Conservation (phyloP, 495 filamentous ascomycete genomes). For the Tricharina praecox region DNA sequence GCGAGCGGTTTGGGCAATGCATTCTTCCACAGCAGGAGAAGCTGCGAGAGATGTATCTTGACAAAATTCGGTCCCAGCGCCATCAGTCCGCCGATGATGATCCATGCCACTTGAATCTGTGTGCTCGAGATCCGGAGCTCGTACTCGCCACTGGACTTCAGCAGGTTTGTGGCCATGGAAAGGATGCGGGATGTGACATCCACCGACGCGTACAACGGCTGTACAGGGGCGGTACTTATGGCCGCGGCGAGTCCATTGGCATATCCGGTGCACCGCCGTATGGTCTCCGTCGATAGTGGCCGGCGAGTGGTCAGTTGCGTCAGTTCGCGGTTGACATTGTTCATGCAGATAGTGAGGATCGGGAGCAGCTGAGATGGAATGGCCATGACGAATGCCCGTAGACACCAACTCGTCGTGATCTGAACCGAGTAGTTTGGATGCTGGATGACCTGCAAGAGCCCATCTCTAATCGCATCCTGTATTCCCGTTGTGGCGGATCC, state of each 20-base stretch:
- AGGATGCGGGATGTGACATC: constrained; percentile 87
- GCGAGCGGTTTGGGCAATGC: constrained; percentile 84
- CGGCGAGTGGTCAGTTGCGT: constrained; percentile 55
- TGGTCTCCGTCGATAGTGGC: constrained; percentile 39
- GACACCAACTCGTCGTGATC: constrained; percentile 64
- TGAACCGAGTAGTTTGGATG: constrained; percentile 96
- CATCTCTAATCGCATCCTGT: constrained; percentile 69
- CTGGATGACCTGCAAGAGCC: constrained; percentile 74
- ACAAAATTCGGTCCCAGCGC: constrained; percentile 93
- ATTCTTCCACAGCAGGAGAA: constrained; percentile 96
- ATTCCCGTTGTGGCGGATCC: constrained; percentile 63
- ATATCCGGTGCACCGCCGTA: constrained; percentile 73
- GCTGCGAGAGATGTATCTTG: constrained; percentile 91
- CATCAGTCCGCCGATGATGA: constrained; percentile 91
- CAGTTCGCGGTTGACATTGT: constrained; percentile 78
- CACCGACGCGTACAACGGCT: constrained; percentile 84
- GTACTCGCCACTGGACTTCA: constrained; percentile 83
- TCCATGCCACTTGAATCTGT: constrained; percentile 96
- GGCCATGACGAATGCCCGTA: constrained; percentile 73
- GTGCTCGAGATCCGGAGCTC: constrained; percentile 83
- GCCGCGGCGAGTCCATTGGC: constrained; percentile 87
- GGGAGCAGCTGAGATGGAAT: constrained; percentile 83
- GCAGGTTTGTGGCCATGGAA: constrained; percentile 72
- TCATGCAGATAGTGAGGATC: constrained; percentile 90
- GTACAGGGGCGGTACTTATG: constrained; percentile 70